Base-by-base conservation (phyloP, 495 filamentous ascomycete species). In the Neurospora sp. region DNA sequence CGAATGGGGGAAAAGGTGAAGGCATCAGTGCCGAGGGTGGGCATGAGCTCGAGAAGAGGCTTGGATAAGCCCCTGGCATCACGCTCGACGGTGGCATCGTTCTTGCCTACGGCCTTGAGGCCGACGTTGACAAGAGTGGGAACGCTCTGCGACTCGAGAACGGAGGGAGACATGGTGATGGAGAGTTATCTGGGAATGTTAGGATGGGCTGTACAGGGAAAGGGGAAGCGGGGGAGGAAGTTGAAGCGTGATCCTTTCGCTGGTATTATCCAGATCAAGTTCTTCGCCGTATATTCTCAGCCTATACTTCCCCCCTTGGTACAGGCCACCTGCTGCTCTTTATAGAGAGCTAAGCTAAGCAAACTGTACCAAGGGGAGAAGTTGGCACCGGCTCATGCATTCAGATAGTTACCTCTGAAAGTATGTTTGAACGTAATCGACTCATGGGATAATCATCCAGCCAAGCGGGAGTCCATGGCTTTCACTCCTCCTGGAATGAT, bases 251-350 rank as follows among this genome's bases (percentile, higher is more conserved):
- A 93, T 95, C 91, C 92, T 96, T 94, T 92, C 93, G 93, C 93
- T 93, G 92, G 93, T 91, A 95, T 96, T 97, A 94, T 93, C 93
- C 92, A 93, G 93, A 95, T 97, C 93, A 96, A 95, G 93, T 97
- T 94, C 81, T 79, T 78, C 84, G 90, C 93, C 93, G 93, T 97
- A 91, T 96, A 88, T 90, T 97, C 91, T 97, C 93, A 96, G 93
- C 85, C 83, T 87, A 87, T 6, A 85, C 85, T 40, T 65, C 40
- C 42, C 27, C 39, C 18, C 31, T 39, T 27, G 5, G 8, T 45
- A 41, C 68, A 22, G 27, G 69, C 27, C 27, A 10, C 40, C 14
- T 70, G 22, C 42, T n/a, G 40, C 71, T 38, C 31, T 10, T 70
- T 41, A 12, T 10, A 5, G 5, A 39, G 27, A 38, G 44, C 9